Percentiles rank a stretch among this genome's conserved stretches.
These are phyloP conservation scores for Penicillium sp. DNA, from an alignment of 2,329 filamentous ascomycete genomes.

Conservation along the genomic window DNA sequence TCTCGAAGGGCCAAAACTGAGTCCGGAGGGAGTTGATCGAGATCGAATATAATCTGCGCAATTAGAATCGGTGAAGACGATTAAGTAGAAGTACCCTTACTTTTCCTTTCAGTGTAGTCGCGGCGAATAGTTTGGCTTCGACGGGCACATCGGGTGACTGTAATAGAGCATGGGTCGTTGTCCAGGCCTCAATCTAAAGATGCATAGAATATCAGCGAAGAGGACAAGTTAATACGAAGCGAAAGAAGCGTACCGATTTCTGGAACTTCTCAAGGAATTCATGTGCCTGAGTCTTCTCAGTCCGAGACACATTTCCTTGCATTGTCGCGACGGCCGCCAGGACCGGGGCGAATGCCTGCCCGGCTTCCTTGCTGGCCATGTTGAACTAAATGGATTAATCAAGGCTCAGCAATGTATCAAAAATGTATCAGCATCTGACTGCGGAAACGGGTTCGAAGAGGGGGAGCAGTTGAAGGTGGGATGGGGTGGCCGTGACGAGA, in stretches of 20 bases:
- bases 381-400: slow-evolving; percentile 10
- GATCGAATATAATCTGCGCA: slow-evolving; percentile 87
- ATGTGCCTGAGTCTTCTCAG: slow-evolving; percentile 85
- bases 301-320: slow-evolving; percentile 75
- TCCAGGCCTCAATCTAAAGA: slow-evolving; percentile 81
- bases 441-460: slow-evolving; percentile 5
- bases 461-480: slow-evolving; percentile 20
- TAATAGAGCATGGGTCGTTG: slow-evolving; percentile 78
- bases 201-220: slow-evolving; percentile 13
- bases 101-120: slow-evolving; percentile 97
- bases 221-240: slow-evolving; percentile 8
- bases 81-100: slow-evolving; percentile 48
- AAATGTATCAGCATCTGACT: slow-evolving; percentile 2
- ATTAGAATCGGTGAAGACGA: slow-evolving; percentile 16
- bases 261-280: slow-evolving; percentile 92
- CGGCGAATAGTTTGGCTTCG: slow-evolving; percentile 90
- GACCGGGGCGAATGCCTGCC: slow-evolving; percentile 77
- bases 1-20: slow-evolving; percentile 75
- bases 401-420: slow-evolving; percentile 10
- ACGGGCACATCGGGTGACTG: slow-evolving; percentile 72
- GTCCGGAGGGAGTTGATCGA: slow-evolving; percentile 77
- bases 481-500: slow-evolving; percentile 20
- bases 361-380: slow-evolving; percentile 68
- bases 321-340: slow-evolving; percentile 87
- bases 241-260: slow-evolving; percentile 72